Conservation (phyloP, 2,329 filamentous ascomycete genomes). For the Exserohilum rostratum region DNA sequence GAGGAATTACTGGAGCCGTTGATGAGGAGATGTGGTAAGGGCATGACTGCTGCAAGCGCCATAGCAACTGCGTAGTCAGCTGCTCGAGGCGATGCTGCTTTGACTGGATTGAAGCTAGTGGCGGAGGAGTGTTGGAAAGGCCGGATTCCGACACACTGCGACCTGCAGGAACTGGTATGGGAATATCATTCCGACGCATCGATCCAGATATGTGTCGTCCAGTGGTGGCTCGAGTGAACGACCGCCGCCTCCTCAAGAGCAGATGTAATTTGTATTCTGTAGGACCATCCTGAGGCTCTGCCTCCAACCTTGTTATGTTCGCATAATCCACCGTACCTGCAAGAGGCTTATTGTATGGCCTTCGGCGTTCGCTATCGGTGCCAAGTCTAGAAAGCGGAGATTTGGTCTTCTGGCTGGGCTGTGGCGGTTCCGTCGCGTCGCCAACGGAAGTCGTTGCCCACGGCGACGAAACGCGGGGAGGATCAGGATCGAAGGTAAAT, state of each 20-base stretch:
- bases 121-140: constrained; percentile 45
- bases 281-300: constrained; percentile 91
- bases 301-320: constrained; percentile 73
- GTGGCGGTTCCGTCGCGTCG: constrained; percentile 19
- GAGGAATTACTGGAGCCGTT: constrained; percentile 74
- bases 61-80: constrained; percentile 91
- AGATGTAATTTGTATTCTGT: constrained; percentile 97
- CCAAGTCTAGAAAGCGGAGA: constrained; percentile 19
- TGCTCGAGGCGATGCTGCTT: constrained; percentile 87
- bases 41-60: constrained; percentile 93
- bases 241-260: constrained; percentile 76
- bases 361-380: constrained; percentile 7
- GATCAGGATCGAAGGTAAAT: constrained; percentile 91
- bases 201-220: constrained; percentile 59
- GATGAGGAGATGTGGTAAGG: constrained; percentile 85
- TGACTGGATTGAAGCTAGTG: constrained; percentile 66
- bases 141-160: constrained; percentile 42
- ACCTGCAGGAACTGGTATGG: constrained; percentile 33
- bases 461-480: constrained; percentile 85
- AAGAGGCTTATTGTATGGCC: constrained; percentile 3
- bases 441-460: constrained; percentile 70
- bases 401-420: constrained; percentile 24
- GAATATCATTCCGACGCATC: constrained; percentile 50
- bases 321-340: constrained; percentile 33
- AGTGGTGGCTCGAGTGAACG: constrained; percentile 75